Base-by-base conservation (phyloP, 2,329 filamentous ascomycete species). In the Rhexocercosporidium sp. region DNA sequence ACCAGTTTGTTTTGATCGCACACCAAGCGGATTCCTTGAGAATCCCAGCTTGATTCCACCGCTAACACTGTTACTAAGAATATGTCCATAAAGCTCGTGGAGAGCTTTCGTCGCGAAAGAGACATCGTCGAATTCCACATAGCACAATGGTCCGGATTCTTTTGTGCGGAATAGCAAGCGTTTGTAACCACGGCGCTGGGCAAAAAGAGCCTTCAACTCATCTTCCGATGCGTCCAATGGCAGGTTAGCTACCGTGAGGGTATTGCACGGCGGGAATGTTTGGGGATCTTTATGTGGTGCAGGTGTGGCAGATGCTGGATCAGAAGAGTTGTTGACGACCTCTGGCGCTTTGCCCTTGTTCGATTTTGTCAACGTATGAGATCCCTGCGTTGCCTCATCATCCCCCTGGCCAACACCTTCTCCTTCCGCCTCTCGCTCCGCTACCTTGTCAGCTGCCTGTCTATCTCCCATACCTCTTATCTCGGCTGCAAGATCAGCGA, bases 231-330 rank as follows among this genome's bases (percentile, higher is more conserved):
- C 96, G 77, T 97, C 92, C 65, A 94, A 88, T 0, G 95, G 96
- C 47, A 99, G 82, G 75, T 98, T 98, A n/a, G 95, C 95, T n/a
- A 99, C 95, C 75, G 98, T 98, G 7, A 99, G 85, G 0, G 96
- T 99, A 77, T 99, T 98, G 85, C 96, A 98, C 0, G 96, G 96
- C 1, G 95, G 94, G 74, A 98, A 41, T 8, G 8, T 37, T 22
- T n/a, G n/a, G 9, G 20, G 34, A 8, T 6, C 34, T 25, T 37
- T 11, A 3, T n/a, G 16, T 7, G 8, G n/a, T 22, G 3, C 3
- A n/a, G 9, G 11, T 22, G 44, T 3, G 22, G n/a, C n/a, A 1
- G 44, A n/a, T n/a, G 9, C 3, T 47, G 1, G 3, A 47, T 1
- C n/a, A 11, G 20, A 22, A 47, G 44, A 20, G 5, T 3, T n/a